Base-by-base conservation (phyloP, 78 protist genomes). In the Planoprotostelium fungivorum region DNA sequence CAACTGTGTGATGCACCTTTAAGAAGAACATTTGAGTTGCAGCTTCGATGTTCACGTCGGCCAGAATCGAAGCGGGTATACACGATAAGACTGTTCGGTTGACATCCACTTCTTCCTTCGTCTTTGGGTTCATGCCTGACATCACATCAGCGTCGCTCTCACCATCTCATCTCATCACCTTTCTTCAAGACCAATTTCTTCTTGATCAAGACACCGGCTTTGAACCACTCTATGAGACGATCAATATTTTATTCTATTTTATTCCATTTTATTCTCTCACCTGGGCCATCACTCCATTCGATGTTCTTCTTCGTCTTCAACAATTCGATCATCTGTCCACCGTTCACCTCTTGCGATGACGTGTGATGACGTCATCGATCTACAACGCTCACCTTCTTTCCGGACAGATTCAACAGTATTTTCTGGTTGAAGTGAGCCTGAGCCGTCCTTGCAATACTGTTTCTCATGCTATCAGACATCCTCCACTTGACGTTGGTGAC, bases 401-500 rank as follows among this genome's bases (percentile, higher is more conserved):
- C 73, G 16, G 73, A 51, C 73, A 51, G 31, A 5, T 16, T 16
- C 31, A 16, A 5, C 73, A 51, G 73, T 63, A 34, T 38, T 10
- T 89, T 92, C 37, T 51, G 91, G 84, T 85, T 29, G 35, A 92
- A 92, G 84, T 92, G 51, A 29, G 91, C 88, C 37, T 89, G 91
- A 10, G 90, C 94, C 1, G 88, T n/a, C 31, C 89, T 88, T n/a
- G 84, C 29, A 28, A 92, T 35, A 1, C 85, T 37, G n/a, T 92
- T 92, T 86, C 94, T 88, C 36, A 35, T 73, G 34, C 94, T 90
- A 86, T 92, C 94, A 10, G 86, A 29, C 28, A 63, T 89, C 90
- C 94, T 92, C 94, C 94, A 92, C 51, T 84, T 34, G 29, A 92
- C 51, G 63, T 92, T 92, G 9, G 84, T 34, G 1, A 87, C 0